Base-by-base conservation (phyloP, 495 filamentous ascomycete species). In the Chaetomium fimeti region DNA sequence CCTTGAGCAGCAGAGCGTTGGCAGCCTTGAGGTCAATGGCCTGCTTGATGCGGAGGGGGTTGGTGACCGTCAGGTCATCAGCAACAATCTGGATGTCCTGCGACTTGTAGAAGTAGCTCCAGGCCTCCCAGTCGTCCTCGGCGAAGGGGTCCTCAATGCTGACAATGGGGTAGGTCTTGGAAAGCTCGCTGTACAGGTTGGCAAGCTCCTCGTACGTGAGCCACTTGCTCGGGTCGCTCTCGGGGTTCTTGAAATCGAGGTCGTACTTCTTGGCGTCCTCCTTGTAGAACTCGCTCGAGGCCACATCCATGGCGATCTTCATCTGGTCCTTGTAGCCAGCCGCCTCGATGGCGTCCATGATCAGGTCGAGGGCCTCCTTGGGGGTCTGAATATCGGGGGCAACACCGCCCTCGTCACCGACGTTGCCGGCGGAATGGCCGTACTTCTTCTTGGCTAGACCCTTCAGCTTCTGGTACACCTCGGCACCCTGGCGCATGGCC, bases 101-200 rank as follows among this genome's bases (percentile, higher is more conserved):
- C 74, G 90, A 93, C 88, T 97, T 97, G 91, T 89, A 97, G 88
- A 98, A 99, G 90, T 99, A 96, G 88, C 90, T 93, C 95, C 95
- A 99, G 69, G 95, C 95, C 85, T 98, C 94, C 95, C 86, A 89
- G 79, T 89, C 87, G 69, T 86, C 84, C 82, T 88, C 85, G 51
- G 87, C 86, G 72, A 89, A 89, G 66, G 87, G 86, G 66, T 89
- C 86, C 77, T 89, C 87, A 61, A 89, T 87, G 72, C 78, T 79
- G 77, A 98, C 91, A 76, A 99, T 99, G 72, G 95, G 95, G 85
- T 99, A 99, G 83, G 96, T 97, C 83, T 85, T 82, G 73, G 86
- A 85, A 57, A 99, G 86, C 24, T 84, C 81, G 81, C 91, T 87
- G 86, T 98, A 99, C 68, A 95, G 84, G 71, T 92, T 90, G 75